Percentiles rank a stretch among this genome's conserved stretches.
Conservation (phyloP, 2,329 filamentous ascomycete genomes). For the Fusarium metavorans region DNA sequence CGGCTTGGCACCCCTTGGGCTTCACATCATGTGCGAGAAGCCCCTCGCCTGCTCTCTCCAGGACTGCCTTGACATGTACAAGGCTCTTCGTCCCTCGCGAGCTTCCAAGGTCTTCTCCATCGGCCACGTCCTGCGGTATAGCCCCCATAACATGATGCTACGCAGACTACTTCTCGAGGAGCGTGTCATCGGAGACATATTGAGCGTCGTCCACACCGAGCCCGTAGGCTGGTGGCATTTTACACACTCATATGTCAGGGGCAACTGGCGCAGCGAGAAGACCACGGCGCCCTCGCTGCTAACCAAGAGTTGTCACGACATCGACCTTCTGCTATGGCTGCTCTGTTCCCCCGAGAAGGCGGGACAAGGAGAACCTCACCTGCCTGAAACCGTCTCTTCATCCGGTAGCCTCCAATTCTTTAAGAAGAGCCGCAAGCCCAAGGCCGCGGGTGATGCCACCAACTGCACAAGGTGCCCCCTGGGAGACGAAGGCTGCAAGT, state of each 20-base stretch:
- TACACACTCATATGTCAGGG: conserved; percentile 88
- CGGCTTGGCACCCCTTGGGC: conserved; percentile 74
- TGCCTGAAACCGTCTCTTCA: conserved; percentile 82
- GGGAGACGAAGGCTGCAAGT: conserved; percentile 80
- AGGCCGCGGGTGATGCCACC: conserved; percentile 78
- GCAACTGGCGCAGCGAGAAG: conserved; percentile 90
- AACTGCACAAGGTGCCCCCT: conserved; percentile 83
- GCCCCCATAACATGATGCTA: conserved; percentile 89
- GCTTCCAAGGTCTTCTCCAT: conserved; percentile 79
- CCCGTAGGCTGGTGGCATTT: conserved; percentile 98
- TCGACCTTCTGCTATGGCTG: conserved; percentile 93
- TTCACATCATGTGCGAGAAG: conserved; percentile 97
- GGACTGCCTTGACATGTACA: conserved; percentile 83
- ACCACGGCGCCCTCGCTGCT: conserved; percentile 84
- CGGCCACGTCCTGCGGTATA: conserved; percentile 93
- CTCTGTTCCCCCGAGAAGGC: conserved; percentile 76
- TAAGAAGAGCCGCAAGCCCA: conserved; percentile 79
- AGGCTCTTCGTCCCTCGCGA: conserved; percentile 59
- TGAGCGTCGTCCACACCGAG: conserved; percentile 91
- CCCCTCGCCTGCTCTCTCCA: conserved; percentile 83
- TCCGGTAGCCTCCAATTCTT: conserved; percentile 84
- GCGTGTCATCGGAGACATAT: conserved; percentile 82
- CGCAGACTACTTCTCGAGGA: conserved; percentile 82
- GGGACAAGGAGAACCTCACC: conserved; percentile 68
- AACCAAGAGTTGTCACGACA: conserved; percentile 96